These are phyloP conservation scores for Alloteropsis semialata DNA, from an alignment of 176 grass and related monocot species.

Conservation along the genomic window DNA sequence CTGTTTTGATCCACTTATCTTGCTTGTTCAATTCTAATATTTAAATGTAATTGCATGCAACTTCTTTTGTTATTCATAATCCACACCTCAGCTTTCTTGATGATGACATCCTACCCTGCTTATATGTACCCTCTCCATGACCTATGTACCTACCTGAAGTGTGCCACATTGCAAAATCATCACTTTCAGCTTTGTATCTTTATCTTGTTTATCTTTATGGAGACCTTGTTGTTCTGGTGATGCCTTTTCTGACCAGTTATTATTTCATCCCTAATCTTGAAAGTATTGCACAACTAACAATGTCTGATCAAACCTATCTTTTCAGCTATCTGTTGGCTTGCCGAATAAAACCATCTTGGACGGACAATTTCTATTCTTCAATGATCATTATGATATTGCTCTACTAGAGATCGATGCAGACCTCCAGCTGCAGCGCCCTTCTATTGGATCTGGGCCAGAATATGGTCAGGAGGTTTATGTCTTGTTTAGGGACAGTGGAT, in stretches of 20 bases:
- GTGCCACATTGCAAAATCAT: too few species aligned
- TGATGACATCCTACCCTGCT: not conserved
- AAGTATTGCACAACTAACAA: too few species aligned
- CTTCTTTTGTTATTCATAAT: not conserved
- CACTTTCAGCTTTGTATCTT: too few species aligned
- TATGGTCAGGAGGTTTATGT: constrained; percentile 7
- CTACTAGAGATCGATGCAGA: not conserved
- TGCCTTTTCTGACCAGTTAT: too few species aligned
- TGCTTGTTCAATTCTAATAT: too few species aligned
- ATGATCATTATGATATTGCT: not conserved
- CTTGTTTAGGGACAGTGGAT: not conserved
- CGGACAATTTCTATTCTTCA: not conserved
- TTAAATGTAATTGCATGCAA: too few species aligned
- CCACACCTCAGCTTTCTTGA: not conserved
- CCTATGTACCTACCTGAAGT: too few species aligned
- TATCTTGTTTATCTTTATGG: too few species aligned
- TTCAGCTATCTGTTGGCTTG: not conserved
- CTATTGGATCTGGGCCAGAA: not conserved
- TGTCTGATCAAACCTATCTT: not conserved
- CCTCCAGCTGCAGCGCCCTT: not conserved
- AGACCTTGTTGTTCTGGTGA: too few species aligned
- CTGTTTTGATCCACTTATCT: not conserved
- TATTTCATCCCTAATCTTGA: not conserved
- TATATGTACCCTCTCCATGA: too few species aligned
- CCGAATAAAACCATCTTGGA: not conserved